phyloP scores from a whole-genome alignment of 768 basidiomycete genomes.

The Chalciporus chontae region DNA sequence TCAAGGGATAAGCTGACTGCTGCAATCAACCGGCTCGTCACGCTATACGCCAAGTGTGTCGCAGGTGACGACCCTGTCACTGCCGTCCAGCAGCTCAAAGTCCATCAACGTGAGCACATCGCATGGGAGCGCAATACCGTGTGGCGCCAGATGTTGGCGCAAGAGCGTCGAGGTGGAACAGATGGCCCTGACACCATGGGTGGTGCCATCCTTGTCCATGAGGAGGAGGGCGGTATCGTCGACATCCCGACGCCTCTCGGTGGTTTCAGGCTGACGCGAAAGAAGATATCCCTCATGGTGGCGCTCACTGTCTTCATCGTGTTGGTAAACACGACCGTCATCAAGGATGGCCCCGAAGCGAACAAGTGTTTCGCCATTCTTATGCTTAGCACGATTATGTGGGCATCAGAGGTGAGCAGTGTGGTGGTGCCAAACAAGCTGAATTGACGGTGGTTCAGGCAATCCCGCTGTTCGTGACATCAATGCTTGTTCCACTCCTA shows the following conservation, averaged over 20 bases:
- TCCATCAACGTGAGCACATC: constrained; percentile 88
- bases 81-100: constrained; percentile 78
- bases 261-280: constrained; percentile 58
- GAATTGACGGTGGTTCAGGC: constrained; percentile 49
- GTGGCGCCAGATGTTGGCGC: constrained; percentile 93
- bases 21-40: constrained; percentile 55
- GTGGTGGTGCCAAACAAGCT: neutral
- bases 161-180: constrained; percentile 59
- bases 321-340: constrained; percentile 56
- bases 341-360: constrained; percentile 60
- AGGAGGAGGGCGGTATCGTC: constrained; percentile 35
- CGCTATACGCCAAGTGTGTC: constrained; percentile 83
- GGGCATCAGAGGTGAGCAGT: constrained; percentile 87
- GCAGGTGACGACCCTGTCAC: constrained; percentile 62
- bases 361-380: constrained; percentile 91
- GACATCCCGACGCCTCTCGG: constrained; percentile 65
- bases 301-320: constrained; percentile 56
- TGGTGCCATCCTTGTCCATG: constrained; percentile 46
- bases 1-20: constrained; percentile 62
- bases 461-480: constrained; percentile 97
- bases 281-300: constrained; percentile 52
- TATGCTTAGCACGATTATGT: constrained; percentile 85
- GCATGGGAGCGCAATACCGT: constrained; percentile 98
- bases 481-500: constrained; percentile 81
- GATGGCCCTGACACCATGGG: constrained; percentile 34